A percentile compares a stretch with the other conserved stretches of the same genome.
These are phyloP conservation scores for Plantago major DNA, from an alignment of 257 asterid genomes.

Conservation along the genomic window DNA sequence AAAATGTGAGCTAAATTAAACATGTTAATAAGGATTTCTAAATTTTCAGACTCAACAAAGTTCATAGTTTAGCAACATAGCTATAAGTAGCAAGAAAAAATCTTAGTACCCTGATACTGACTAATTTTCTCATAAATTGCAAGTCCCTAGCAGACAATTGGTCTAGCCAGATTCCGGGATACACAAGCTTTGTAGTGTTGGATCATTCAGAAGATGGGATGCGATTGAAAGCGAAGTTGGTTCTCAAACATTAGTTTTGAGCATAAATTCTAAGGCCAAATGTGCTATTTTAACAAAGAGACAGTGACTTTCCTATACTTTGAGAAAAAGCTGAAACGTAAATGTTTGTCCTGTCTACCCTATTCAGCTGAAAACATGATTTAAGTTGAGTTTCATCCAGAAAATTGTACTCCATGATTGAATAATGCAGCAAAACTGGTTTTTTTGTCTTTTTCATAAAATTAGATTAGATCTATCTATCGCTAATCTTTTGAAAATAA, in stretches of 20 bases:
- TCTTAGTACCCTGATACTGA: background rate
- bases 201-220: conserved; percentile 1
- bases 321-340: background rate
- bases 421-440: background rate
- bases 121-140: conserved; percentile 13
- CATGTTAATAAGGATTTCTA: background rate
- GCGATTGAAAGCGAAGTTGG: no score
- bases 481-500: no score
- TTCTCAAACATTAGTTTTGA: no score
- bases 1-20: background rate
- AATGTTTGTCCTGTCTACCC: background rate
- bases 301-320: background rate
- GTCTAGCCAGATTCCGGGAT: conserved; percentile 18
- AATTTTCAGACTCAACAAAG: background rate
- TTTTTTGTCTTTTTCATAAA: conserved; percentile 12
- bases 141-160: conserved; percentile 13
- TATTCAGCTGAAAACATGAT: background rate
- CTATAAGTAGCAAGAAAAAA: background rate
- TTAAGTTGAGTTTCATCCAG: conserved; percentile 1
- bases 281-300: background rate
- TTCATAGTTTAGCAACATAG: conserved; percentile 12
- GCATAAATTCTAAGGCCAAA: no score
- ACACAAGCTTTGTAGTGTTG: conserved; percentile 7
- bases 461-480: background rate
- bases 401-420: background rate